Evolutionary conservation across 129 eudicot genomes (phyloP).

Genomic region (Artemisia argyi): DNA sequence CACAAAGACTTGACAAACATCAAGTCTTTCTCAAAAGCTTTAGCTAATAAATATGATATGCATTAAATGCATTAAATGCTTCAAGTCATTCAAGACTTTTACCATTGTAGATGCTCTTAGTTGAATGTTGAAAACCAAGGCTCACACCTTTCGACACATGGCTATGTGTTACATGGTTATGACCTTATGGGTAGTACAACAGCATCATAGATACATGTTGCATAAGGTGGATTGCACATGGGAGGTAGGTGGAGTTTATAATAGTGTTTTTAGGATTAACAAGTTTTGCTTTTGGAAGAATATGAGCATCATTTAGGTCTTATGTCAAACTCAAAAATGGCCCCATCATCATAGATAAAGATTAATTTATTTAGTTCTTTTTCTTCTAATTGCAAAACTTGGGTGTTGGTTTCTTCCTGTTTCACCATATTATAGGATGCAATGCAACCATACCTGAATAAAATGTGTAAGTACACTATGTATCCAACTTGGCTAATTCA

Average conservation of each 20-base stretch:
- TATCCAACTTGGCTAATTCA: neutral
- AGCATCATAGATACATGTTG: slow-evolving; percentile 4
- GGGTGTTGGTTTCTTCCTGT: neutral
- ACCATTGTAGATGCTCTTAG: too few relatives aligned
- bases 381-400: slow-evolving; percentile 10
- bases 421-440: too few relatives aligned
- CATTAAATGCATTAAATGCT: too few relatives aligned
- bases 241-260: slow-evolving; percentile 27
- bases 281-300: slow-evolving; percentile 29
- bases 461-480: neutral
- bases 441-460: neutral
- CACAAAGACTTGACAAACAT: too few relatives aligned
- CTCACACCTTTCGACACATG: neutral
- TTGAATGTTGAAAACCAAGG: neutral
- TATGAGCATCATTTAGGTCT: slow-evolving; percentile 30
- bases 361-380: neutral
- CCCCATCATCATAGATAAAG: slow-evolving; percentile 16
- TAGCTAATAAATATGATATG: too few relatives aligned
- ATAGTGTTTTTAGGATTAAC: slow-evolving; percentile 22
- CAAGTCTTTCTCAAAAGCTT: too few relatives aligned
- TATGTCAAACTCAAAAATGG: slow-evolving; percentile 25
- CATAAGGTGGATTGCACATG: slow-evolving; percentile 25
- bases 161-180: neutral
- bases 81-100: too few relatives aligned
- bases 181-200: neutral